A percentile compares a stretch with the other conserved stretches of the same genome.
phyloP scores from a whole-genome alignment of 805 yeast genomes.

The Saccharomyces cerevisiae region DNA sequence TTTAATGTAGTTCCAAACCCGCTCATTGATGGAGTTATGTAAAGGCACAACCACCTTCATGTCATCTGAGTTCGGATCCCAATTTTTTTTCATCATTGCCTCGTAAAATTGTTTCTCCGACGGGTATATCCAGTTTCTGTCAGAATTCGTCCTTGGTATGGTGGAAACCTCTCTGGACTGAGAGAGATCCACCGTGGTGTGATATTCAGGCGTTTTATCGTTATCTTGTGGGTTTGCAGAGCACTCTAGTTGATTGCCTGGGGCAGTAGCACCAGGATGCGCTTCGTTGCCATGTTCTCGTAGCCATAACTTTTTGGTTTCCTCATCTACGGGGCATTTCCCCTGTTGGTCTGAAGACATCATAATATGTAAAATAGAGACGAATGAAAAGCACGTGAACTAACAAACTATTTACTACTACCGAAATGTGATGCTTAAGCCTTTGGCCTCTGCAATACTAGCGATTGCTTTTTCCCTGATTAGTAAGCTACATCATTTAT shows the following conservation, averaged over 20 bases:
- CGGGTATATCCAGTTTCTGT: conserved; percentile 85
- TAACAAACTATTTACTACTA: neutral
- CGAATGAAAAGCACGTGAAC: neutral
- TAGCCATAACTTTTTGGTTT: conserved; percentile 53
- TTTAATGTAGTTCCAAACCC: conserved; percentile 80
- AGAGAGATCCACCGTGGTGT: conserved; percentile 42
- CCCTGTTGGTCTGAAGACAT: conserved; percentile 14
- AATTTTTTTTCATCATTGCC: conserved; percentile 86
- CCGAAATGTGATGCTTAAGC: neutral
- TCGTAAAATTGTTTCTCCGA: conserved; percentile 90
- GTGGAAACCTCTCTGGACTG: conserved; percentile 71
- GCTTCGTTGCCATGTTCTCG: conserved; percentile 23
- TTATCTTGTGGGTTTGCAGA: neutral
- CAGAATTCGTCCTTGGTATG: conserved; percentile 69
- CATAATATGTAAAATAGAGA: neutral
- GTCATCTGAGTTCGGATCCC: conserved; percentile 74
- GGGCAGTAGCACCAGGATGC: conserved; percentile 1
- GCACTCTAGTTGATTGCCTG: conserved; percentile 2
- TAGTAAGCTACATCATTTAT: neutral
- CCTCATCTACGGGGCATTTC: conserved; percentile 64
- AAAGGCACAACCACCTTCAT: conserved; percentile 90
- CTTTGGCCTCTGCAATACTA: neutral
- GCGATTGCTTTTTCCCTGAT: neutral
- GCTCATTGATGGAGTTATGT: conserved; percentile 87
- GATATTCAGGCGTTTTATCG: conserved; percentile 29